These are phyloP conservation scores for Elongisporangium senticosum DNA, from an alignment of 352 stramenopile genomes.

Conservation along the genomic window DNA sequence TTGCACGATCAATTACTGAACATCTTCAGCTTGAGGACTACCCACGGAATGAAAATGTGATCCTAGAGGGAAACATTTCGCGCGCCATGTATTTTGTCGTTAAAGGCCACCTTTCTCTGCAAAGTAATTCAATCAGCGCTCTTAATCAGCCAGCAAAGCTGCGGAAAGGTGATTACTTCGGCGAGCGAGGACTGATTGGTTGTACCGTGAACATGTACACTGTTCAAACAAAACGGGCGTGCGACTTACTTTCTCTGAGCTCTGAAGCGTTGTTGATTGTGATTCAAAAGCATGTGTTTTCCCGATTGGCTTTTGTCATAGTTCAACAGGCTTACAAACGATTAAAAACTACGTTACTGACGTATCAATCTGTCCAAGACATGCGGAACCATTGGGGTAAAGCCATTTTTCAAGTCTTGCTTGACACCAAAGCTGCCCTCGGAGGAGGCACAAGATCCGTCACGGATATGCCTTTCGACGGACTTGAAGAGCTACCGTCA, in stretches of 20 bases:
- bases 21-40: constrained; percentile 48
- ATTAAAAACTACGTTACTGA: constrained; percentile 9
- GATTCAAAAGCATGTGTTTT: constrained; percentile 7
- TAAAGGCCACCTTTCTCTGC: constrained; percentile 23
- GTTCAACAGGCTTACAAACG: constrained; percentile 13
- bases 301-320: constrained; percentile 15
- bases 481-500: constrained; percentile 10
- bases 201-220: constrained; percentile 36
- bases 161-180: constrained; percentile 36
- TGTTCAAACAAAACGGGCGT: constrained; percentile 37
- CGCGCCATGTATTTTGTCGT: constrained; percentile 59
- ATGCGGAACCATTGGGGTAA: constrained; percentile 22
- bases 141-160: constrained; percentile 13
- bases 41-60: constrained; percentile 36
- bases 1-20: constrained; percentile 12
- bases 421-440: constrained; percentile 6
- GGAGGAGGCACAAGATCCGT: not conserved
- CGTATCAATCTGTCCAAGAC: constrained; percentile 11
- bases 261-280: constrained; percentile 5
- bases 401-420: constrained; percentile 15
- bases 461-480: not conserved
- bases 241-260: constrained; percentile 44
- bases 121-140: constrained; percentile 11
- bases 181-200: constrained; percentile 34
- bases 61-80: constrained; percentile 42